These are phyloP conservation scores for Oryza longistaminata DNA, from an alignment of 176 grass and related monocot genomes.

Conservation along the genomic window DNA sequence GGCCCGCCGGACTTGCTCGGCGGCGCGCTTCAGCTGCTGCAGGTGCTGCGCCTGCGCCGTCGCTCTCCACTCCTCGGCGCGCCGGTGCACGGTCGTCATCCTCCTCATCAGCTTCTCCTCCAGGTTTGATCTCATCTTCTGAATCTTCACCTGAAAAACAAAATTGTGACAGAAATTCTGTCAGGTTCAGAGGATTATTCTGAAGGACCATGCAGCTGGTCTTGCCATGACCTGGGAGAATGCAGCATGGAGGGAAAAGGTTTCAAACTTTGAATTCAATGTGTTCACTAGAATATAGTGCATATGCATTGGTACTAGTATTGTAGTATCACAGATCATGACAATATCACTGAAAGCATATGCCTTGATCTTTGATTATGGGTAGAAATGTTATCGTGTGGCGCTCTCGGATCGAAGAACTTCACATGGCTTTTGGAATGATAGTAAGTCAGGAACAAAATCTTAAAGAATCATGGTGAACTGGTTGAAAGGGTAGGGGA, in stretches of 20 bases:
- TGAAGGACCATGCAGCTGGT: not conserved
- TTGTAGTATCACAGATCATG: slow-evolving; percentile 9
- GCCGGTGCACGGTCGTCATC: slow-evolving; percentile 76
- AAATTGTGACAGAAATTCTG: not conserved
- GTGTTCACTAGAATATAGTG: not conserved
- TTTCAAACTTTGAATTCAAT: slow-evolving; percentile 45
- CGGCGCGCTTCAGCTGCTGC: slow-evolving; percentile 67
- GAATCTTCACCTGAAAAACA: slow-evolving; percentile 80
- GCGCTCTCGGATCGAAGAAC: slow-evolving; percentile 11
- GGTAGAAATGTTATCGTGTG: not conserved
- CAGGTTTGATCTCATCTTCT: slow-evolving; percentile 91
- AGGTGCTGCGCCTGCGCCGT: slow-evolving; percentile 70
- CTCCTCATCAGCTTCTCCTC: slow-evolving; percentile 95
- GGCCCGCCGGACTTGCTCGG: slow-evolving; percentile 50
- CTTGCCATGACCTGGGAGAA: not conserved
- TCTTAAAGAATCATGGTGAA: slow-evolving; percentile 13
- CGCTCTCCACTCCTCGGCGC: slow-evolving; percentile 71
- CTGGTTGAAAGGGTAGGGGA: not conserved
- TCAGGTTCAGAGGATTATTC: not conserved
- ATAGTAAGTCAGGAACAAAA: slow-evolving; percentile 11
- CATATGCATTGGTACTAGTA: slow-evolving; percentile 30
- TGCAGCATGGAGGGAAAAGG: slow-evolving; percentile 8
- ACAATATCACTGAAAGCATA: slow-evolving; percentile 26
- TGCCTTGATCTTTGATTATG: slow-evolving; percentile 44
- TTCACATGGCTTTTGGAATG: slow-evolving; percentile 46